phyloP scores from a whole-genome alignment of 768 basidiomycete genomes.

The Phanerochaete carnosa region DNA sequence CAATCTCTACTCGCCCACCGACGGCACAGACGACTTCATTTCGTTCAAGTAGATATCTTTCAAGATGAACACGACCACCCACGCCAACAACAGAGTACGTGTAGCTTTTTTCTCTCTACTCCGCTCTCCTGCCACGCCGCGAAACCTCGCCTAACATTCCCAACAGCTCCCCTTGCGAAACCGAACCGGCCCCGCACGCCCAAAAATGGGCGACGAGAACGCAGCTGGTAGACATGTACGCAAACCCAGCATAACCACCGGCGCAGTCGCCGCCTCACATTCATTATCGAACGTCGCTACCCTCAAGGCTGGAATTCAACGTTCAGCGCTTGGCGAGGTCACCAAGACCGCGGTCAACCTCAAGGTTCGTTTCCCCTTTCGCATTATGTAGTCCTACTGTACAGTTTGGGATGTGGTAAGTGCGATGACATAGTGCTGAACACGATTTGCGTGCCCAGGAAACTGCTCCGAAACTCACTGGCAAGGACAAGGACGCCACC shows the following conservation, averaged over 20 bases:
- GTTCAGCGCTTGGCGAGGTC: constrained; percentile 80
- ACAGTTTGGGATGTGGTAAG: neutral
- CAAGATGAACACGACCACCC: constrained; percentile 37
- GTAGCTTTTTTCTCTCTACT: constrained; percentile 9
- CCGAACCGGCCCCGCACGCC: constrained; percentile 60
- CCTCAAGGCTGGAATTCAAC: constrained; percentile 54
- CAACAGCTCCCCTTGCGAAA: constrained; percentile 62
- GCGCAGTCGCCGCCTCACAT: constrained; percentile 45
- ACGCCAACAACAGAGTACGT: constrained; percentile 61
- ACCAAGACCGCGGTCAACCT: constrained; percentile 74
- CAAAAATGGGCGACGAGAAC: constrained; percentile 74
- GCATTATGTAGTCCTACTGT: neutral
- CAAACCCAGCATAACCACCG: constrained; percentile 48
- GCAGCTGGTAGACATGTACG: constrained; percentile 65
- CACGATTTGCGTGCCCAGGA: constrained; percentile 26
- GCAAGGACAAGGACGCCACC: constrained; percentile 59
- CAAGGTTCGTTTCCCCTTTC: constrained; percentile 37
- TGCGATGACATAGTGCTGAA: neutral
- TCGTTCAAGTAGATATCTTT: neutral
- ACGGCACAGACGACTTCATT: neutral
- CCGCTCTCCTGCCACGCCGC: constrained; percentile 13
- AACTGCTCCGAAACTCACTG: constrained; percentile 49
- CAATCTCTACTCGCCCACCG: neutral
- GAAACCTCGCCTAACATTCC: neutral
- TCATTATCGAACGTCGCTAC: constrained; percentile 38